These are phyloP conservation scores for Sporobolomyces pararoseus DNA, from an alignment of 768 basidiomycete species.

Conservation along the genomic window DNA sequence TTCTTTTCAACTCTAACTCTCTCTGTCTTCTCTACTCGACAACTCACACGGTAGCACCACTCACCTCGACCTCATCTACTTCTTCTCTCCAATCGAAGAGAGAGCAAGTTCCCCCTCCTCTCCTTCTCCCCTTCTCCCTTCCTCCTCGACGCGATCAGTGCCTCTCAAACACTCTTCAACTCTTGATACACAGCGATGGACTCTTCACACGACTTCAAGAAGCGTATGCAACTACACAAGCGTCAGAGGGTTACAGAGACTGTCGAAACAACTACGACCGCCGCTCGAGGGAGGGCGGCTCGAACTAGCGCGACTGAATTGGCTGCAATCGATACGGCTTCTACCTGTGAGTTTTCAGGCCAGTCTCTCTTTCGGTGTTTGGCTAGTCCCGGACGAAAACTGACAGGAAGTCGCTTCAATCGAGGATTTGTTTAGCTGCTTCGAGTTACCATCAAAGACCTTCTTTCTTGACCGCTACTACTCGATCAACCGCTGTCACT, in stretches of 20 bases:
- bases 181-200: not conserved
- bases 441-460: not conserved
- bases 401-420: too few species aligned
- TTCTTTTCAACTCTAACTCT: not conserved
- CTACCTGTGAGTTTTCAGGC: too few species aligned
- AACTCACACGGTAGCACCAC: constrained; percentile 25
- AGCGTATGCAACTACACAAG: constrained; percentile 1
- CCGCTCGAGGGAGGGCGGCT: not conserved
- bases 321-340: not conserved
- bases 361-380: not conserved
- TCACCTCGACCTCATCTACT: not conserved
- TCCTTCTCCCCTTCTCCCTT: not conserved
- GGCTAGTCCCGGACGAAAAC: not conserved
- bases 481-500: constrained; percentile 4
- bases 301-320: constrained; percentile 1
- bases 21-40: not conserved
- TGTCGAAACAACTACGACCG: not conserved
- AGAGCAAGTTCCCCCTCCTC: too few species aligned
- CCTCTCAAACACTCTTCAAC: not conserved
- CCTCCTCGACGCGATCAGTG: not conserved
- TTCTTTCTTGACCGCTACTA: constrained; percentile 7
- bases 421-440: not conserved
- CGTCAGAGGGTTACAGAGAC: not conserved
- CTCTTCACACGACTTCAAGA: too few species aligned
- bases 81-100: not conserved